phyloP scores from a whole-genome alignment of 371 early-diverging fungal genomes.

The Mucor mucedo region DNA sequence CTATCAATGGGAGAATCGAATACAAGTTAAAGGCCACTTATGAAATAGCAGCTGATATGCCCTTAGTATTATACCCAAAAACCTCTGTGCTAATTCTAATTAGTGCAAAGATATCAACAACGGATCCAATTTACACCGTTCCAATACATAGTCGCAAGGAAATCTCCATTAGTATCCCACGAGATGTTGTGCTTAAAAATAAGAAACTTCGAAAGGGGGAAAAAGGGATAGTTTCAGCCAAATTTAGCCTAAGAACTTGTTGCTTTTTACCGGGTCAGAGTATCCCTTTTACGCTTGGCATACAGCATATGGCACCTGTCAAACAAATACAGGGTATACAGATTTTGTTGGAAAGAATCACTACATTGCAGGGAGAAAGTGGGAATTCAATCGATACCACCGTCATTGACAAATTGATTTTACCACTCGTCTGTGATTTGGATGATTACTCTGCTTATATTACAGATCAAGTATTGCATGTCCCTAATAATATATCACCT shows the following conservation, averaged over 20 bases:
- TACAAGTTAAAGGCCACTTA: constrained; percentile 38
- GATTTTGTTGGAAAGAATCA: constrained; percentile 29
- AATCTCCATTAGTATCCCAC: constrained; percentile 24
- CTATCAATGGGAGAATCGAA: constrained; percentile 30
- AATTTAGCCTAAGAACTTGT: constrained; percentile 24
- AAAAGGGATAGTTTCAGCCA: constrained; percentile 23
- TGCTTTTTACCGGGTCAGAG: constrained; percentile 35
- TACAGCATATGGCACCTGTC: constrained; percentile 36
- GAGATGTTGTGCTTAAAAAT: constrained; percentile 26
- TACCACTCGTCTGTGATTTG: constrained; percentile 33
- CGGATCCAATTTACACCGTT: constrained; percentile 18
- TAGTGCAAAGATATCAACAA: constrained; percentile 28
- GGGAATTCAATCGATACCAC: constrained; percentile 21
- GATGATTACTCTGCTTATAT: constrained; percentile 13
- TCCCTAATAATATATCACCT: neutral
- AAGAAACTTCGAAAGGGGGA: constrained; percentile 28
- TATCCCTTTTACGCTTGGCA: constrained; percentile 25
- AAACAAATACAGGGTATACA: constrained; percentile 31
- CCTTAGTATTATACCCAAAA: constrained; percentile 35
- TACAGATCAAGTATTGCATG: neutral
- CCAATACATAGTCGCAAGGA: constrained; percentile 29
- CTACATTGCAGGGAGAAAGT: constrained; percentile 5
- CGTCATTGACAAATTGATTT: constrained; percentile 9
- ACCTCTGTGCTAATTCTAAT: constrained; percentile 18
- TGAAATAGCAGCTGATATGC: constrained; percentile 22